Percentiles rank a stretch among this genome's conserved stretches.
Conservation (phyloP, 495 filamentous ascomycete genomes). For the Bacidia rubella region DNA sequence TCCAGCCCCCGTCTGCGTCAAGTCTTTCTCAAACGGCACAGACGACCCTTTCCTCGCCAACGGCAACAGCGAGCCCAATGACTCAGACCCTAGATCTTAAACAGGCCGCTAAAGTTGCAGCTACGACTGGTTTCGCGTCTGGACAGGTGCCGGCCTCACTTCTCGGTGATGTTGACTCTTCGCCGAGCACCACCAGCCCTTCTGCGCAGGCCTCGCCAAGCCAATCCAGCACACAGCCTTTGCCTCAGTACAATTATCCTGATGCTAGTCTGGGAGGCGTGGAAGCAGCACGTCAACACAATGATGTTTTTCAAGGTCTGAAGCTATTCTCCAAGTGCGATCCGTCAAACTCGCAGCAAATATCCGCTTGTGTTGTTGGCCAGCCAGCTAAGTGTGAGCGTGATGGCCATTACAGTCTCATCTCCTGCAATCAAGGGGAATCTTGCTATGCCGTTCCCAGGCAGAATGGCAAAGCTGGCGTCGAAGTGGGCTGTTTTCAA, state of each 20-base stretch:
- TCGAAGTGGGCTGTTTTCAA: slow-evolving; percentile 13
- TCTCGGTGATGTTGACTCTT: background rate
- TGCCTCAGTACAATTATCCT: slow-evolving; percentile 7
- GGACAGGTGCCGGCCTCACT: slow-evolving; percentile 1
- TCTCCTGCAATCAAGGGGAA: slow-evolving; percentile 11
- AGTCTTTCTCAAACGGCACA: background rate
- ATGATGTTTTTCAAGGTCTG: slow-evolving; percentile 12
- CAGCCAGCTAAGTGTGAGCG: slow-evolving; percentile 14
- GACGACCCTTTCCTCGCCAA: background rate
- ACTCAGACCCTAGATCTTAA: background rate
- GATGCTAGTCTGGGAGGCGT: slow-evolving; percentile 9
- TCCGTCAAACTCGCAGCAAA: slow-evolving; percentile 7
- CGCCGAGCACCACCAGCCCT: background rate
- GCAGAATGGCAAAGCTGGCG: slow-evolving; percentile 6
- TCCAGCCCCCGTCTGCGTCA: background rate
- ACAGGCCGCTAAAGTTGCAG: background rate
- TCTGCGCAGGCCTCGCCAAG: background rate
- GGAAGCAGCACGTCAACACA: slow-evolving; percentile 13
- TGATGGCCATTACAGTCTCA: slow-evolving; percentile 13
- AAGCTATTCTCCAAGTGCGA: slow-evolving; percentile 11
- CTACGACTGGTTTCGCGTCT: background rate
- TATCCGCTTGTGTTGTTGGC: slow-evolving; percentile 13
- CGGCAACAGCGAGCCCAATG: background rate
- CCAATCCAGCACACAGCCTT: background rate
- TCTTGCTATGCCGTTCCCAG: slow-evolving; percentile 17